Evolutionary conservation across 768 basidiomycete species (phyloP).

Genomic region (Favolaschia claudopus): DNA sequence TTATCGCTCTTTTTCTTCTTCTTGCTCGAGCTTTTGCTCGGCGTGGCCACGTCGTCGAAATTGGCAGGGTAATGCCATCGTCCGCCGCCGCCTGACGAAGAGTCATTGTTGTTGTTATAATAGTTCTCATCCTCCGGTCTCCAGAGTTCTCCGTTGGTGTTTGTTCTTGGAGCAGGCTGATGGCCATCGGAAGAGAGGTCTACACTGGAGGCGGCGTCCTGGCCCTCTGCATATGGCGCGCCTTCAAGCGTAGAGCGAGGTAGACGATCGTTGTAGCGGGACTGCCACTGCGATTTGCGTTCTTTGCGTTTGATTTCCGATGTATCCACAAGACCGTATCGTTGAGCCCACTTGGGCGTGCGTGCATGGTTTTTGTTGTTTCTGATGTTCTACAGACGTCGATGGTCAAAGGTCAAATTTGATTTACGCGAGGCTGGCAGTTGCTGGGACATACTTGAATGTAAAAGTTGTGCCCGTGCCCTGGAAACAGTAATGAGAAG

Average conservation of each 20-base stretch:
- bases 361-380: slow-evolving; percentile 93
- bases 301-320: slow-evolving; percentile 80
- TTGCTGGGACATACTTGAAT: slow-evolving; percentile 65
- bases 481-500: slow-evolving; percentile 43
- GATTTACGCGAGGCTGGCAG: background rate
- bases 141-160: slow-evolving; percentile 71
- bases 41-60: slow-evolving; percentile 68
- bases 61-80: slow-evolving; percentile 91
- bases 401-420: slow-evolving; percentile 69
- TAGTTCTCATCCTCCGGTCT: slow-evolving; percentile 77
- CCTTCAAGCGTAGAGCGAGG: slow-evolving; percentile 73
- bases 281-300: slow-evolving; percentile 87
- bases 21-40: slow-evolving; percentile 45
- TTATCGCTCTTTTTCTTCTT: slow-evolving; percentile 79
- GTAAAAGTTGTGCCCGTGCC: slow-evolving; percentile 93
- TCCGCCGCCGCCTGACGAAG: slow-evolving; percentile 51
- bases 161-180: slow-evolving; percentile 38
- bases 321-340: slow-evolving; percentile 88
- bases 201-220: slow-evolving; percentile 58
- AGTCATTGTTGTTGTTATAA: slow-evolving; percentile 59
- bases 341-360: slow-evolving; percentile 95
- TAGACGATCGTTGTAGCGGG: slow-evolving; percentile 84
- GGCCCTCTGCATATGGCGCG: slow-evolving; percentile 81
- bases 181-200: slow-evolving; percentile 47
- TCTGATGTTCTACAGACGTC: slow-evolving; percentile 83